Evolutionary conservation across 2,329 filamentous ascomycete genomes (phyloP).

Genomic region (Xylaria sp.): DNA sequence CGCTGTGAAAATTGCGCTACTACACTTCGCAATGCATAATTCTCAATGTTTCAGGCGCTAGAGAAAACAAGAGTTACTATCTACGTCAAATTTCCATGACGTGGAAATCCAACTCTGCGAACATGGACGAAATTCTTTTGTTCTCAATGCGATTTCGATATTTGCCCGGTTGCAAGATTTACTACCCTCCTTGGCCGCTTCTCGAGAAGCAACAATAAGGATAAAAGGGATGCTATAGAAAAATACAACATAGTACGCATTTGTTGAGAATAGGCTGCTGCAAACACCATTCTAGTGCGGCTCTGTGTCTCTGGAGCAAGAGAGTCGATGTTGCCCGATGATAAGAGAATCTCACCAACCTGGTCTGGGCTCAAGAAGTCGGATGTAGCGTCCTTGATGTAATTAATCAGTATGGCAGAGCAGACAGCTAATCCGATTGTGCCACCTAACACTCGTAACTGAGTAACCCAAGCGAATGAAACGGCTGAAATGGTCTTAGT

Average conservation of each 20-base stretch:
- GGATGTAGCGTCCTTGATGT: not conserved
- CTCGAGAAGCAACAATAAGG: too few species aligned
- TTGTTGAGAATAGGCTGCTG: not conserved
- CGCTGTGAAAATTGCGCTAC: too few species aligned
- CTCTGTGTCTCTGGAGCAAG: not conserved
- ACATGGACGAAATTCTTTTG: too few species aligned
- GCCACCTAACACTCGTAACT: not conserved
- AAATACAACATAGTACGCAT: not conserved
- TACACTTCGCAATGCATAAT: too few species aligned
- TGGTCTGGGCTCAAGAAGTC: not conserved
- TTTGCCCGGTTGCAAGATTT: too few species aligned
- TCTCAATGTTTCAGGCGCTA: too few species aligned
- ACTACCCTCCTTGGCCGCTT: too few species aligned
- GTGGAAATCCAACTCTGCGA: too few species aligned
- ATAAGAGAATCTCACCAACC: not conserved
- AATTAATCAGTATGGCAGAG: not conserved
- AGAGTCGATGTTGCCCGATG: not conserved
- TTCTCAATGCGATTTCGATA: too few species aligned
- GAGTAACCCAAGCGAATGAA: not conserved
- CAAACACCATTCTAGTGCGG: not conserved
- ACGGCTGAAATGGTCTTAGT: not conserved
- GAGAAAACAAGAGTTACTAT: too few species aligned
- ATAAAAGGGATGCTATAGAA: too few species aligned
- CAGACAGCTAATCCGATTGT: not conserved
- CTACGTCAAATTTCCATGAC: too few species aligned